These are phyloP conservation scores for Hypomyces rosellus DNA, from an alignment of 2,329 filamentous ascomycete genomes.

Conservation along the genomic window DNA sequence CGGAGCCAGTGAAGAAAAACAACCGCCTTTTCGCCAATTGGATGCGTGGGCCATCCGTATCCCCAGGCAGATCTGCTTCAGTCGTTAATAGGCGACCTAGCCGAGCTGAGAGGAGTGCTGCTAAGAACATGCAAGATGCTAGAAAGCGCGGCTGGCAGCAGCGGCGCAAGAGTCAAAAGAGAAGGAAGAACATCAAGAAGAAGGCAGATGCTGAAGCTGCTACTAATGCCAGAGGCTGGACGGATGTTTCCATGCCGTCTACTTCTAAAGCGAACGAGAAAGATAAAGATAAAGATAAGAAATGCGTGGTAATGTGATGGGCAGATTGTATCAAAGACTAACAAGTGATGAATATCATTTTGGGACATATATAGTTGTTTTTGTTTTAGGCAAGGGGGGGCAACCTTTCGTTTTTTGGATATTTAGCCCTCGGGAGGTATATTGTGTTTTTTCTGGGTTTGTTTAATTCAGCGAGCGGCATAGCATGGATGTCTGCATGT, in stretches of 20 bases:
- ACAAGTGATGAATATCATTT: no score
- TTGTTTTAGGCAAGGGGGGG: not conserved
- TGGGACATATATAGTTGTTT: not conserved
- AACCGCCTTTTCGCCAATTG: constrained; percentile 25
- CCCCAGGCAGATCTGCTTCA: constrained; percentile 31
- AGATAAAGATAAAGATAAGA: constrained; percentile 41
- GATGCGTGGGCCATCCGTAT: constrained; percentile 30
- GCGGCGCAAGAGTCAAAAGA: constrained; percentile 34
- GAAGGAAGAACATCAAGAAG: constrained; percentile 26
- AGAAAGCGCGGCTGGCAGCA: constrained; percentile 51
- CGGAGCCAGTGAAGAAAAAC: constrained; percentile 9
- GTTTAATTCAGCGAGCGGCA: constrained; percentile 9
- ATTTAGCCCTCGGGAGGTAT: not conserved
- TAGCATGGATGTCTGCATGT: constrained; percentile 4
- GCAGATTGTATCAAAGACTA: not conserved
- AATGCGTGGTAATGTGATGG: constrained; percentile 47
- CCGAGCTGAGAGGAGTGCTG: constrained; percentile 53
- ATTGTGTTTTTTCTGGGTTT: constrained; percentile 4
- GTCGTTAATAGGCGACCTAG: constrained; percentile 44
- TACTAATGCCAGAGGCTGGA: constrained; percentile 45
- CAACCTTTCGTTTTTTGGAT: not conserved
- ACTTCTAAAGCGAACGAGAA: constrained; percentile 20
- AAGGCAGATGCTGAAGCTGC: constrained; percentile 21
- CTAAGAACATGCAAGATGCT: constrained; percentile 57
- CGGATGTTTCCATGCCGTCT: constrained; percentile 38